A percentile compares a stretch with the other conserved stretches of the same genome.
Conservation (phyloP, 2,329 filamentous ascomycete genomes). For the Didymella arachidicola region DNA sequence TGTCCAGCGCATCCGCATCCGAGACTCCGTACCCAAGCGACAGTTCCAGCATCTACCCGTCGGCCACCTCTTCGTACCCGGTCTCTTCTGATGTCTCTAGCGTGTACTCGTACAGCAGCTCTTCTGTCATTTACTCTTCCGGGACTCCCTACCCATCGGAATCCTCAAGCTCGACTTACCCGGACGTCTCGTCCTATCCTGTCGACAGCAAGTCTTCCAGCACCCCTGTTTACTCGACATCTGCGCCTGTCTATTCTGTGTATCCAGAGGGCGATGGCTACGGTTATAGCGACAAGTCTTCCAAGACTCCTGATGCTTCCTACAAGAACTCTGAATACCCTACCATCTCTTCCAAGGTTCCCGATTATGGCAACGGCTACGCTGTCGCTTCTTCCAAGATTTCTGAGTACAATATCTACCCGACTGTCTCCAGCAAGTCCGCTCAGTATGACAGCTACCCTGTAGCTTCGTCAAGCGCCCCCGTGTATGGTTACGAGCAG, state of each 20-base stretch:
- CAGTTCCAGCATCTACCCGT: slow-evolving; percentile 5
- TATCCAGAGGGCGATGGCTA: slow-evolving; percentile 13
- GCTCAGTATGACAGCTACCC: not conserved
- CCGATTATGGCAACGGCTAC: not conserved
- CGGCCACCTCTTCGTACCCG: slow-evolving; percentile 5
- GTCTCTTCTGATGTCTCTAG: slow-evolving; percentile 5
- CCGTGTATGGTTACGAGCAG: slow-evolving; percentile 8
- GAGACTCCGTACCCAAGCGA: slow-evolving; percentile 4
- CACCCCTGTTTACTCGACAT: slow-evolving; percentile 16
- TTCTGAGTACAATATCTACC: slow-evolving; percentile 5
- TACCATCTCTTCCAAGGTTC: slow-evolving; percentile 2
- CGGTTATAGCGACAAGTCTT: not conserved
- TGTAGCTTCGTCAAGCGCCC: not conserved
- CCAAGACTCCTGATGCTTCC: slow-evolving; percentile 6
- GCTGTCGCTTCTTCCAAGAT: slow-evolving; percentile 1
- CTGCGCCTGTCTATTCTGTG: slow-evolving; percentile 14
- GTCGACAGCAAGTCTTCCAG: slow-evolving; percentile 3
- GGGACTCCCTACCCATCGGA: slow-evolving; percentile 7
- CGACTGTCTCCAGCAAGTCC: slow-evolving; percentile 2
- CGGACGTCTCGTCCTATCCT: slow-evolving; percentile 10
- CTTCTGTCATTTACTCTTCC: slow-evolving; percentile 1
- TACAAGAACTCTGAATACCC: not conserved
- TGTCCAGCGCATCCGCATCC: slow-evolving; percentile 1
- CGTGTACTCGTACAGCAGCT: slow-evolving; percentile 7
- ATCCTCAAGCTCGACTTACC: slow-evolving; percentile 8